These are phyloP conservation scores for Omphalotus guepiniiformis DNA, from an alignment of 768 basidiomycete genomes.

Conservation along the genomic window DNA sequence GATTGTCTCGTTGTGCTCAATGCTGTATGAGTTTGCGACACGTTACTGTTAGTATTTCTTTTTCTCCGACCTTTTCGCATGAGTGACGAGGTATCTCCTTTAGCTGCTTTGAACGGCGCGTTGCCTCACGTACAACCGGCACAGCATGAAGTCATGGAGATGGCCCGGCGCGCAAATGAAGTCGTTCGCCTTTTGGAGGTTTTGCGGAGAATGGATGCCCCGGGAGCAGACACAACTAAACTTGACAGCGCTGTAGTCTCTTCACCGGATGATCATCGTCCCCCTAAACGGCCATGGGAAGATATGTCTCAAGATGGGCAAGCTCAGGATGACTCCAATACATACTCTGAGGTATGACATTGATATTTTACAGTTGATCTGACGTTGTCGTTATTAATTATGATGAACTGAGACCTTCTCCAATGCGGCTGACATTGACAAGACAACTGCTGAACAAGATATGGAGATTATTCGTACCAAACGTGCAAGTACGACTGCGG, in stretches of 20 bases:
- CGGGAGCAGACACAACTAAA: constrained; percentile 28
- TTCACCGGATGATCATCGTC: constrained; percentile 48
- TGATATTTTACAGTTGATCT: neutral
- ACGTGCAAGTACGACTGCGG: constrained; percentile 68
- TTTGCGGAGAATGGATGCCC: constrained; percentile 39
- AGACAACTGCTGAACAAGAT: constrained; percentile 72
- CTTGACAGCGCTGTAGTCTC: constrained; percentile 16
- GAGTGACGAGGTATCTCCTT: neutral
- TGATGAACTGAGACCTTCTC: neutral
- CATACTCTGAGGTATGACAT: constrained; percentile 30
- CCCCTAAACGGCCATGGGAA: constrained; percentile 80
- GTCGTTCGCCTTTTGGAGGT: constrained; percentile 70
- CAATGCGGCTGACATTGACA: constrained; percentile 18
- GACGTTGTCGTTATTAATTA: too few relatives aligned
- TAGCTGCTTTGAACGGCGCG: constrained; percentile 42
- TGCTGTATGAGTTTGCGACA: constrained; percentile 59
- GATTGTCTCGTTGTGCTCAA: constrained; percentile 60
- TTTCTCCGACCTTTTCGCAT: constrained; percentile 2
- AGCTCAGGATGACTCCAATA: constrained; percentile 16
- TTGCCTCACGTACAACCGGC: constrained; percentile 48
- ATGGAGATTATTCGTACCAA: constrained; percentile 84
- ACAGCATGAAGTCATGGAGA: constrained; percentile 58
- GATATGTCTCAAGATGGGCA: constrained; percentile 53
- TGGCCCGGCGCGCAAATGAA: constrained; percentile 60
- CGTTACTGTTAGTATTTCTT: constrained; percentile 51